Evolutionary conservation across 345 rosid species (phyloP).

Genomic region (Rubroshorea leprosula): DNA sequence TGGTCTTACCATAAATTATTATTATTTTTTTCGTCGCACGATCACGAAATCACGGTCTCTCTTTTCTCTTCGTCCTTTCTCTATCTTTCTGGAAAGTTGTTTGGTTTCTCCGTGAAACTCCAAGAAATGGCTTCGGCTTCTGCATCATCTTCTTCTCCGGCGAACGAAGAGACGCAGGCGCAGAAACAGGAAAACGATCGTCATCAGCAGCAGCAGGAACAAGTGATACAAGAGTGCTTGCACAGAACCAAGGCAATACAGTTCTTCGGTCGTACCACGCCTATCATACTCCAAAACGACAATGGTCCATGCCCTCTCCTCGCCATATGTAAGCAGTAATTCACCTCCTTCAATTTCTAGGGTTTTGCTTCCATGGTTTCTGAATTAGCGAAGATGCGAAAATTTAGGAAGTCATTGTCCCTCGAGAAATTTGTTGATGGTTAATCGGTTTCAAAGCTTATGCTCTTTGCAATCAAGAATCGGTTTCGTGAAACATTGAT

Average conservation of each 20-base stretch:
- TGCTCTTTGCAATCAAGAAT: not conserved
- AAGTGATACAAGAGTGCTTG: constrained; percentile 33
- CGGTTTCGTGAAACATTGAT: not conserved
- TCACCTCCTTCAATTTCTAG: constrained; percentile 10
- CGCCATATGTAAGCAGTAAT: constrained; percentile 67
- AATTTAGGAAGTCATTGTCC: not conserved
- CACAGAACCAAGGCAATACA: constrained; percentile 77
- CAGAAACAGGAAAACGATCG: constrained; percentile 12
- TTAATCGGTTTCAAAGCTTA: not conserved
- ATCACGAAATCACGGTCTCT: no score
- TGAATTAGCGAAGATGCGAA: not conserved
- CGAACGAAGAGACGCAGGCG: constrained; percentile 20
- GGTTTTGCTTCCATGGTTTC: constrained; percentile 9
- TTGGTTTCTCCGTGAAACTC: not conserved
- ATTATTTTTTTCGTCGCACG: no score
- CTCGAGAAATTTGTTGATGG: not conserved
- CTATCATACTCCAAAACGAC: constrained; percentile 93
- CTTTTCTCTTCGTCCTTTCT: not conserved
- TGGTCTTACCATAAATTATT: no score
- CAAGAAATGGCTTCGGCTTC: constrained; percentile 16
- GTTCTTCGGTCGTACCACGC: constrained; percentile 81
- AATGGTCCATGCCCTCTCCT: constrained; percentile 98
- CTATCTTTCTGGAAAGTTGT: no score
- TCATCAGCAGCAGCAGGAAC: constrained; percentile 22
- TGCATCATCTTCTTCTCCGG: constrained; percentile 19